Conservation (phyloP, 257 asterid genomes). For the Hygrophila difformis region DNA sequence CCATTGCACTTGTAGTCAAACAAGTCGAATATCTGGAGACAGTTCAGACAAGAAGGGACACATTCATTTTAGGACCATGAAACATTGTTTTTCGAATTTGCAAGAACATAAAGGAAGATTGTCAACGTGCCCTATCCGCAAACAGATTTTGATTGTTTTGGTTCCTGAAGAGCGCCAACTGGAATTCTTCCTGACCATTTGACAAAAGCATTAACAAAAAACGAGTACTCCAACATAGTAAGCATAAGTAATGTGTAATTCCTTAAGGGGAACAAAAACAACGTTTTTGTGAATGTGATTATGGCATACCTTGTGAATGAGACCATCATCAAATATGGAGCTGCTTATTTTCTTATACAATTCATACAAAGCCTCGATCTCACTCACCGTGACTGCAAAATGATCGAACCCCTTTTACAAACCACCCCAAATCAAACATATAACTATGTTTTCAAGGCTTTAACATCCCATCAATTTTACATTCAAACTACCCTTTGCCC, state of each 20-base stretch:
- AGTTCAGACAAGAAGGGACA: too few relatives aligned
- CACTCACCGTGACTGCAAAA: slow-evolving; percentile 70
- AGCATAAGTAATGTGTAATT: too few relatives aligned
- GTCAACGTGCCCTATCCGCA: slow-evolving; percentile 62
- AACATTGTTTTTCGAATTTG: too few relatives aligned
- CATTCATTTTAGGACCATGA: background rate
- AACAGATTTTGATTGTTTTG: slow-evolving; percentile 59
- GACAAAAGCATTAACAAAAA: background rate
- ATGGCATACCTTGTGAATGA: slow-evolving; percentile 95
- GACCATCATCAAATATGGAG: slow-evolving; percentile 71
- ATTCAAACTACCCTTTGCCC: too few relatives aligned
- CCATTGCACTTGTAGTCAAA: slow-evolving; percentile 76
- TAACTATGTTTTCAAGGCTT: too few relatives aligned
- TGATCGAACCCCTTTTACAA: background rate
- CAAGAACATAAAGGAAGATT: background rate
- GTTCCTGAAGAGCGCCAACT: slow-evolving; percentile 82
- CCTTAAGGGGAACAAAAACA: background rate
- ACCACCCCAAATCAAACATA: too few relatives aligned
- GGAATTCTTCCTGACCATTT: slow-evolving; percentile 79
- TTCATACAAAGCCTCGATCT: slow-evolving; percentile 79
- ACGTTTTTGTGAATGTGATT: background rate
- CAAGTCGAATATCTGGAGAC: slow-evolving; percentile 61
- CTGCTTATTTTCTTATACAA: slow-evolving; percentile 80
- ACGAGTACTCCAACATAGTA: too few relatives aligned
- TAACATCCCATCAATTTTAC: too few relatives aligned